Evolutionary conservation across 805 yeast species (phyloP).

Genomic region (Yamadazyma scolyti): DNA sequence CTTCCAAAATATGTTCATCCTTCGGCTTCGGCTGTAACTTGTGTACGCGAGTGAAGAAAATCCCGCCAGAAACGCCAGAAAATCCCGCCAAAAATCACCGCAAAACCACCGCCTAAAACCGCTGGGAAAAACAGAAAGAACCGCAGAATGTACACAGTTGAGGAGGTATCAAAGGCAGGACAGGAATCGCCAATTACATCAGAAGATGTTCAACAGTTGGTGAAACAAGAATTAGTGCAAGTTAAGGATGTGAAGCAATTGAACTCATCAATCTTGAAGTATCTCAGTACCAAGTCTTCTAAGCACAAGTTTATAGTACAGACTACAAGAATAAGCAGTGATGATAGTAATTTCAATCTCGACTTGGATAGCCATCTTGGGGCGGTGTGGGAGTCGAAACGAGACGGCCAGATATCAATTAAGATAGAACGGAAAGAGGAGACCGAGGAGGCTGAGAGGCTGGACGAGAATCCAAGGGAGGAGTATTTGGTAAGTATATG

Average conservation of each 20-base stretch:
- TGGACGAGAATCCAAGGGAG: constrained; percentile 8
- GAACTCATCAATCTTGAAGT: constrained; percentile 27
- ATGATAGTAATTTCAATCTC: constrained; percentile 17
- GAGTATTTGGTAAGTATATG: constrained; percentile 18
- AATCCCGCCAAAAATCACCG: no score
- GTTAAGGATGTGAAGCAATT: constrained; percentile 17
- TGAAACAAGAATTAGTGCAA: constrained; percentile 4
- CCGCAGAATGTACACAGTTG: no score
- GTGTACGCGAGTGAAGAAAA: no score
- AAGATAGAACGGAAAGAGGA: constrained; percentile 24
- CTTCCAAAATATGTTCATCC: no score
- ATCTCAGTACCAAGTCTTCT: constrained; percentile 43
- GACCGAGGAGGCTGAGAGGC: not conserved
- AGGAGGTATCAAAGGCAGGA: no score
- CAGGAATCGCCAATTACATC: constrained; percentile 18
- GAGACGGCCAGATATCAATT: constrained; percentile 44
- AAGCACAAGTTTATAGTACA: constrained; percentile 55
- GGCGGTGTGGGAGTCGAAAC: constrained; percentile 53
- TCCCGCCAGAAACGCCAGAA: no score
- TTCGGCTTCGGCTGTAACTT: no score
- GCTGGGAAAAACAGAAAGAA: no score
- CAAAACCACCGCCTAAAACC: no score
- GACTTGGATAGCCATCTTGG: constrained; percentile 40
- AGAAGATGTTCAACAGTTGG: constrained; percentile 11
- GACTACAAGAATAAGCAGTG: constrained; percentile 25